Evolutionary conservation across 2,329 filamentous ascomycete genomes (phyloP).

Genomic region (Leptographium radiaticola): DNA sequence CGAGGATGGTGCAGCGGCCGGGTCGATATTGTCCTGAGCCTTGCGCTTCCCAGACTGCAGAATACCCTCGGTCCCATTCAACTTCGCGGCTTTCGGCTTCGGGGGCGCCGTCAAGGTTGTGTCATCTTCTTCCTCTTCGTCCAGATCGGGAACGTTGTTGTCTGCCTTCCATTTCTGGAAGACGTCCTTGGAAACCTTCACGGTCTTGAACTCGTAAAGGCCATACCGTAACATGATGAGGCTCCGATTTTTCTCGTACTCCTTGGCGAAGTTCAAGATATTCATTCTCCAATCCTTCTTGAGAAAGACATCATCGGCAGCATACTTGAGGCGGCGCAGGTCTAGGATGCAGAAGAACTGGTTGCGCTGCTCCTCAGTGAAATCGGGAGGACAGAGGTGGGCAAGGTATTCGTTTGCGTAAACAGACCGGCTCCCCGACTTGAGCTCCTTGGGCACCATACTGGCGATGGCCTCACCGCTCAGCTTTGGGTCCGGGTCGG

Average conservation of each 20-base stretch:
- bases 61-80: constrained; percentile 21
- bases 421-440: constrained; percentile 36
- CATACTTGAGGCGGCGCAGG: constrained; percentile 46
- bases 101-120: constrained; percentile 1
- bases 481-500: constrained; percentile 41
- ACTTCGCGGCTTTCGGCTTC: constrained; percentile 14
- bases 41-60: constrained; percentile 35
- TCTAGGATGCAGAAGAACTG: constrained; percentile 53
- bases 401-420: constrained; percentile 47
- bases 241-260: constrained; percentile 50
- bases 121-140: constrained; percentile 29
- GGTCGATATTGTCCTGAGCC: constrained; percentile 35
- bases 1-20: constrained; percentile 15
- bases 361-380: constrained; percentile 45
- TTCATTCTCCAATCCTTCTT: constrained; percentile 52
- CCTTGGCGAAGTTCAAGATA: constrained; percentile 48
- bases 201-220: constrained; percentile 49
- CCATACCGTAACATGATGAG: constrained; percentile 49
- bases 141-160: constrained; percentile 38
- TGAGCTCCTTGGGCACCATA: constrained; percentile 38
- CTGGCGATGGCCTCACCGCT: constrained; percentile 41
- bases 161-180: constrained; percentile 45
- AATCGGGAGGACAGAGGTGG: constrained; percentile 42
- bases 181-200: constrained; percentile 44
- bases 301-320: constrained; percentile 45